Evolutionary conservation across 2,329 filamentous ascomycete genomes (phyloP), one percentile per base, ranked within the genome.

Genomic region (Uncinocarpus reesii): DNA sequence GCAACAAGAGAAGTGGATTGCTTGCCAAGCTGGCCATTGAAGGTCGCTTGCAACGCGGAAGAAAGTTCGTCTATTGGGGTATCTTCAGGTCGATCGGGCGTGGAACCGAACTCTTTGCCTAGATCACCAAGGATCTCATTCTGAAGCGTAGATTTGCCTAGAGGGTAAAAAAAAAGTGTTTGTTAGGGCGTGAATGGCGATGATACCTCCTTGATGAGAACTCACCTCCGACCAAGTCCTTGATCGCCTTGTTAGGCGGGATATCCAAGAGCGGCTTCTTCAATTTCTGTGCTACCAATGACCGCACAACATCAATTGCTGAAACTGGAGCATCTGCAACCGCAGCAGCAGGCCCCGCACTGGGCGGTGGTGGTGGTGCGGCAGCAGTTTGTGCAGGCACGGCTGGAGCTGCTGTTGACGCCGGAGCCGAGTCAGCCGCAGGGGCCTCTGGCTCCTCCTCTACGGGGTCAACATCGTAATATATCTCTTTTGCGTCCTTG

Each of bases 401-500:
- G 10, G 69, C 52, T 36, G 72, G 58, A 38, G 65, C 56, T 42
- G 66, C 57, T 41, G 65, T 62, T 16, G 70, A 57, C 36, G 62
- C 55, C 18, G 67, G 62, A 13, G 72, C 64, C 28, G 63, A 52
- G 15, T 59, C 47, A 23, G 66, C 65, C 43, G 60, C 55, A n/a
- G 60, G 51, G 32, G 63, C 54, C 42, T 76, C 65, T 61, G 84
- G 83, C 40, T 84, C 78, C 68, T 96, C 92, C 50, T 98, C 92
- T 62, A 94, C 75, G 0, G 92, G 92, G 62, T 98, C 92, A 37
- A 94, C 89, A 64, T 95, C 90, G 70, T 98, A 98, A 75, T 98
- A 98, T 56, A 98, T 98, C 69, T 98, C 92, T 68, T 95, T 96
- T 49, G 88, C 85, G 64, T 98, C 92, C 70, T 98, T 98, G 76